Conservation (phyloP, 1,284 basidiomycete genomes). For the Trametes hirsuta region DNA sequence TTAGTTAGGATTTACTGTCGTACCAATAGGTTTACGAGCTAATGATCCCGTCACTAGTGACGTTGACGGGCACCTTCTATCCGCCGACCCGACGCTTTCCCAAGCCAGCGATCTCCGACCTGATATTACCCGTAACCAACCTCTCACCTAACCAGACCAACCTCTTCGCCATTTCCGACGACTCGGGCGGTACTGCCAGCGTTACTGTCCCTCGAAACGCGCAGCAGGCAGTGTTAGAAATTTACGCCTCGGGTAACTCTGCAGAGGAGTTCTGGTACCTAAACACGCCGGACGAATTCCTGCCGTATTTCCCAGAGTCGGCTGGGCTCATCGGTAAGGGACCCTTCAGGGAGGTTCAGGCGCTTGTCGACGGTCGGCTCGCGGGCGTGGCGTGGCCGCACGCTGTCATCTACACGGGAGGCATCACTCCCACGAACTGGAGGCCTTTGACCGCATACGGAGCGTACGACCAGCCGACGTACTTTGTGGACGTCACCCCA, state of each 20-base stretch:
- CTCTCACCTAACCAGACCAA: conserved; percentile 37
- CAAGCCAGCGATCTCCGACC: conserved; percentile 55
- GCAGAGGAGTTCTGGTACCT: conserved; percentile 80
- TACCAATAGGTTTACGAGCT: neutral
- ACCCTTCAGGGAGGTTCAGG: conserved; percentile 76
- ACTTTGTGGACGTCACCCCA: conserved; percentile 75
- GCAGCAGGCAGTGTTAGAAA: conserved; percentile 64
- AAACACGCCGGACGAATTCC: conserved; percentile 62
- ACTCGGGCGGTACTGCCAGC: conserved; percentile 34
- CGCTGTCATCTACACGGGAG: conserved; percentile 77
- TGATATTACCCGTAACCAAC: conserved; percentile 60
- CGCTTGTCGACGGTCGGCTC: conserved; percentile 69
- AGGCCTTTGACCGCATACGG: conserved; percentile 78
- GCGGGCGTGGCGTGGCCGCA: conserved; percentile 80
- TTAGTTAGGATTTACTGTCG: neutral
- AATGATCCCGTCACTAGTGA: conserved; percentile 8
- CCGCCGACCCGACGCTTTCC: conserved; percentile 53
- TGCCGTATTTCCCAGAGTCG: conserved; percentile 54
- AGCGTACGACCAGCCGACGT: conserved; percentile 74
- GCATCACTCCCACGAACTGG: conserved; percentile 72
- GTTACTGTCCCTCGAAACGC: conserved; percentile 67
- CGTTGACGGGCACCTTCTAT: conserved; percentile 59
- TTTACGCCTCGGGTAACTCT: conserved; percentile 70
- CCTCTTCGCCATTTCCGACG: conserved; percentile 41
- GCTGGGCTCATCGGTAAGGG: conserved; percentile 47